Evolutionary conservation across 73 alveolate species (phyloP).

Genomic region (Stentor roeselii): DNA sequence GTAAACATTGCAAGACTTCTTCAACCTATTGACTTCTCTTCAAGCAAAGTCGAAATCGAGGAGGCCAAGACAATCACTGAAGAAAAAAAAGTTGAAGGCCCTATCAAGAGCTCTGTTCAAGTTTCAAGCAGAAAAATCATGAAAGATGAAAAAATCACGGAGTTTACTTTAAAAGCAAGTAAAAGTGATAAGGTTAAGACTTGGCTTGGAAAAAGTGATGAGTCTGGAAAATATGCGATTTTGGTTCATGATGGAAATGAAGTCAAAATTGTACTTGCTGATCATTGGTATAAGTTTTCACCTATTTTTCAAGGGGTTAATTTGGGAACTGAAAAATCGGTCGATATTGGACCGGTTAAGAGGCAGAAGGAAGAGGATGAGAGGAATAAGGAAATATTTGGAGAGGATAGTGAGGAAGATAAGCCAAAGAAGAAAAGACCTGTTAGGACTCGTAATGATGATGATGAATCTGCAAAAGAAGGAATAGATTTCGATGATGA

Average conservation of each 20-base stretch:
- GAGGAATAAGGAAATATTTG: background rate
- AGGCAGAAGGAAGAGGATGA: background rate
- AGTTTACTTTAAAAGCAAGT: background rate
- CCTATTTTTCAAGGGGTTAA: background rate
- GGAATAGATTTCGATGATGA: conserved; percentile 25
- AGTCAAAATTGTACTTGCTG: conserved; percentile 9
- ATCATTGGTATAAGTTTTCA: conserved; percentile 22
- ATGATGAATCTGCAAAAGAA: background rate
- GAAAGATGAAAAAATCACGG: background rate
- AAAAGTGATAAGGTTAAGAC: background rate
- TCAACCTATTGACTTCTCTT: conserved; percentile 6
- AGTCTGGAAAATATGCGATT: conserved; percentile 4
- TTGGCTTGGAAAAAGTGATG: conserved; percentile 26
- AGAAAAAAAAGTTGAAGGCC: conserved; percentile 21
- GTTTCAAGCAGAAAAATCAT: background rate
- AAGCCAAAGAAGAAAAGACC: background rate
- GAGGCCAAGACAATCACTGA: background rate
- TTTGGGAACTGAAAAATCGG: background rate
- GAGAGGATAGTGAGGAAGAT: conserved; percentile 16
- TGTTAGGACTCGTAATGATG: background rate
- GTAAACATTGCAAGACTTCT: conserved; percentile 26
- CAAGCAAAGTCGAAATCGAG: conserved; percentile 13
- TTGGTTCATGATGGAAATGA: background rate
- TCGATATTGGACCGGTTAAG: background rate
- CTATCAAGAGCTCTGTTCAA: background rate